A percentile compares a stretch with the other conserved stretches of the same genome.
phyloP scores from a whole-genome alignment of 768 basidiomycete species.

The Collybia nuda region DNA sequence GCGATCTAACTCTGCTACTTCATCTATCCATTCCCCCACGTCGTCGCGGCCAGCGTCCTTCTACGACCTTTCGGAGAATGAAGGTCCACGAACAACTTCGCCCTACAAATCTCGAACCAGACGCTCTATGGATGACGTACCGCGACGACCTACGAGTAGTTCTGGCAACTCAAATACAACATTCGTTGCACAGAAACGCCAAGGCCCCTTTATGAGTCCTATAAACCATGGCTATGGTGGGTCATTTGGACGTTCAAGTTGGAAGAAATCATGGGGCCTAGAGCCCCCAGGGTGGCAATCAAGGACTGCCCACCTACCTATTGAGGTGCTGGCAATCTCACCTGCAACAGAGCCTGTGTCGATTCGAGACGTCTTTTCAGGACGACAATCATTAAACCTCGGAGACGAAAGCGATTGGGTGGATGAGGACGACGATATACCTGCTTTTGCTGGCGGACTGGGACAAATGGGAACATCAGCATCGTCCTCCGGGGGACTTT shows the following conservation, averaged over 20 bases:
- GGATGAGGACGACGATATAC: constrained; percentile 80
- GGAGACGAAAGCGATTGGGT: constrained; percentile 89
- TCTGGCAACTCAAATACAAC: constrained; percentile 54
- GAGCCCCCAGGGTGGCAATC: constrained; percentile 86
- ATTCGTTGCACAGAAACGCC: constrained; percentile 81
- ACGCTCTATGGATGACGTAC: constrained; percentile 46
- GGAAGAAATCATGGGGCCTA: constrained; percentile 89
- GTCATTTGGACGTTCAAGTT: constrained; percentile 66
- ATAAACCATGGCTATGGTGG: constrained; percentile 35
- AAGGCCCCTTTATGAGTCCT: constrained; percentile 69
- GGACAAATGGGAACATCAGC: constrained; percentile 56
- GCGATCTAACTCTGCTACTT: constrained; percentile 75
- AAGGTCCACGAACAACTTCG: constrained; percentile 61
- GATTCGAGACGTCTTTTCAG: constrained; percentile 82
- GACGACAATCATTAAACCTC: constrained; percentile 52
- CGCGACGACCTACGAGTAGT: constrained; percentile 30
- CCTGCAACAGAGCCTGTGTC: constrained; percentile 46
- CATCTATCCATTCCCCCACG: constrained; percentile 71
- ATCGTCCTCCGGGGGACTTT: constrained; percentile 22
- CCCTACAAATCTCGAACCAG: constrained; percentile 57
- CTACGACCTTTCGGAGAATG: constrained; percentile 72
- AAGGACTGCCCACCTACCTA: constrained; percentile 62
- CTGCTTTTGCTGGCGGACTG: constrained; percentile 73
- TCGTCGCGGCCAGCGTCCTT: constrained; percentile 80
- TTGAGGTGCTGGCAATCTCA: constrained; percentile 77